Evolutionary conservation across 768 basidiomycete species (phyloP).

Genomic region (Tylopilus plumbeoviolaceoides): DNA sequence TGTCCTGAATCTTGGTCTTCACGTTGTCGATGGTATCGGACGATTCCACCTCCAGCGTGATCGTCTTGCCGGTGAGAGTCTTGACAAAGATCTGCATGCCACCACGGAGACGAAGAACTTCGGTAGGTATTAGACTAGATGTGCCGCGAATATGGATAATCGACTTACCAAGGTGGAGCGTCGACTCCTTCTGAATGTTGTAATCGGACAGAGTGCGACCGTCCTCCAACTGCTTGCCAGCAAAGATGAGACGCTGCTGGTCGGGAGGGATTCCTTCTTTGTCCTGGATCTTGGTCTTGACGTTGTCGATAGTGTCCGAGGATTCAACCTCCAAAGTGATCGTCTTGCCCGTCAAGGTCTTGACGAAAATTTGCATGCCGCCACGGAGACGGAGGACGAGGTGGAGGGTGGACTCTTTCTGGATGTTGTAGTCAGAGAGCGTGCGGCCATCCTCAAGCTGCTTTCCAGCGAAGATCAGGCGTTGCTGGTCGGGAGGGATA

Average conservation of each 20-base stretch:
- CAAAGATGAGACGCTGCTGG: slow-evolving; percentile 88
- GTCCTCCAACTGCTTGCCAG: slow-evolving; percentile 90
- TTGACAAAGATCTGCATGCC: slow-evolving; percentile 93
- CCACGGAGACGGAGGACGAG: slow-evolving; percentile 86
- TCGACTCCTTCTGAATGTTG: slow-evolving; percentile 89
- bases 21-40: slow-evolving; percentile 94
- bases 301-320: slow-evolving; percentile 83
- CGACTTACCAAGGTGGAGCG: slow-evolving; percentile 43
- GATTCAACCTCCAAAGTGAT: slow-evolving; percentile 90
- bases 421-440: slow-evolving; percentile 86
- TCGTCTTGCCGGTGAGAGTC: slow-evolving; percentile 87
- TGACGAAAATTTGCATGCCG: slow-evolving; percentile 83
- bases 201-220: slow-evolving; percentile 89
- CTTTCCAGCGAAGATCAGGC: slow-evolving; percentile 95
- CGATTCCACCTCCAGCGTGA: slow-evolving; percentile 90
- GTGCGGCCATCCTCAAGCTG: slow-evolving; percentile 94
- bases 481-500: slow-evolving; percentile 88
- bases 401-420: slow-evolving; percentile 94
- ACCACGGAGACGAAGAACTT: slow-evolving; percentile 79
- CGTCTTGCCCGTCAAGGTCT: slow-evolving; percentile 85
- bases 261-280: slow-evolving; percentile 89
- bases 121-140: background rate
- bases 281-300: slow-evolving; percentile 91
- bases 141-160: accelerated
- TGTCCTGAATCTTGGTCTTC: slow-evolving; percentile 78